Base-by-base conservation (phyloP, 164 flowering plant species). In the Magnolia changhungtana region DNA sequence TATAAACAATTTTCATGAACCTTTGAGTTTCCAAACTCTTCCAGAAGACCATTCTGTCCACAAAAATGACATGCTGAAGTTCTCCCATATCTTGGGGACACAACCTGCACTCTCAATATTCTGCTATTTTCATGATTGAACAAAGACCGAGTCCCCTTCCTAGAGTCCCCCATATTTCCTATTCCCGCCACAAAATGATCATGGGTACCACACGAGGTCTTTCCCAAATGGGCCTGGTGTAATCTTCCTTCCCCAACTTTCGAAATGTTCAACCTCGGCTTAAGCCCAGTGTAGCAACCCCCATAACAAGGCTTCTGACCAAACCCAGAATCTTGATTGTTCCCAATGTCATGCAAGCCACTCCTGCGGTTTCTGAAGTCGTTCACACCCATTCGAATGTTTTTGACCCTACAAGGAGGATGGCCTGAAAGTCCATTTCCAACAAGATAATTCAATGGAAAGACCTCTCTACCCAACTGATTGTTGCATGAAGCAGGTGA, bases 161-260 rank as follows among this genome's bases (percentile, higher is more conserved):
- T 20, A 51, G 75, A 73, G 11, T 14, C 63, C 37, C 55, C 24
- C 74, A 69, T 64, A 13, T 66, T 24, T 52, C 13, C 63, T 50
- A 19, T 45, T 27, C 69, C 73, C 52, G 69, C 74, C 67, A 4
- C 2, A 24, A 52, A 4, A 50, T 63, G 67, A 16, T 51, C 71
- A 59, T 65, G 29, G 29, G 75, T 19, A 20, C 21, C 68, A 20
- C 29, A 10, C 29, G 1, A 8, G 1, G 52, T 50, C 75, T 76
- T 82, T 64, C 19, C 66, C 11, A 23, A 67, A n/a, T 63, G 63
- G 10, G 63, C 74, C 29, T 74, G 7, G 19, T 19, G 50, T 11
- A 29, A 68, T 55, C 78, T 76, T 74, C 61, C 63, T 61, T 73
- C 74, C 29, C 78, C 81, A 59, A 75, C 72, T 27, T 83, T 79